These are phyloP conservation scores for Colletotrichum spaethianum DNA, from an alignment of 2,329 filamentous ascomycete genomes.

Conservation along the genomic window DNA sequence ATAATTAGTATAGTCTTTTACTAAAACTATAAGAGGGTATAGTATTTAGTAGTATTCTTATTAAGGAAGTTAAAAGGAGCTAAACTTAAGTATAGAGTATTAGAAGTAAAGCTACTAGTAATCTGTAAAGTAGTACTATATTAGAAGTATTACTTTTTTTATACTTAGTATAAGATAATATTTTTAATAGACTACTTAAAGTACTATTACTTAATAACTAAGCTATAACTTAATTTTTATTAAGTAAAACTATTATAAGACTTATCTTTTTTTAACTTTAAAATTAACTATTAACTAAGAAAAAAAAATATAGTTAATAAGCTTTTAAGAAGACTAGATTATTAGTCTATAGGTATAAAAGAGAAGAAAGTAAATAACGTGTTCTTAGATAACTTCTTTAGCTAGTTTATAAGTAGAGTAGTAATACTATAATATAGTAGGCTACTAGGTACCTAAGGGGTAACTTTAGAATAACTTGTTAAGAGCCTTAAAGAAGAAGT, in stretches of 20 bases:
- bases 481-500: neutral
- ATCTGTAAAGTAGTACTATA: neutral
- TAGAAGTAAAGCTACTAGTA: neutral
- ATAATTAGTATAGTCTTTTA: no score
- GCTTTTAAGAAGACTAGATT: no score
- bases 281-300: neutral
- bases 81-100: neutral
- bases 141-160: neutral
- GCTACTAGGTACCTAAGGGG: neutral
- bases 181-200: neutral
- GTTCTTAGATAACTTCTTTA: neutral
- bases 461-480: no score
- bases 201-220: neutral
- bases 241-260: neutral
- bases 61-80: neutral
- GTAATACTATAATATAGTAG: neutral
- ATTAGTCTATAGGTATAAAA: no score
- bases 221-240: neutral
- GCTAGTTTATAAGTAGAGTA: neutral
- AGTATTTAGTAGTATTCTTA: no score
- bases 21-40: no score
- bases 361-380: no score
- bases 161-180: neutral
- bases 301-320: no score
- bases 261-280: neutral